Evolutionary conservation across 495 filamentous ascomycete species (phyloP).

Genomic region (Tetracladium setigerum): DNA sequence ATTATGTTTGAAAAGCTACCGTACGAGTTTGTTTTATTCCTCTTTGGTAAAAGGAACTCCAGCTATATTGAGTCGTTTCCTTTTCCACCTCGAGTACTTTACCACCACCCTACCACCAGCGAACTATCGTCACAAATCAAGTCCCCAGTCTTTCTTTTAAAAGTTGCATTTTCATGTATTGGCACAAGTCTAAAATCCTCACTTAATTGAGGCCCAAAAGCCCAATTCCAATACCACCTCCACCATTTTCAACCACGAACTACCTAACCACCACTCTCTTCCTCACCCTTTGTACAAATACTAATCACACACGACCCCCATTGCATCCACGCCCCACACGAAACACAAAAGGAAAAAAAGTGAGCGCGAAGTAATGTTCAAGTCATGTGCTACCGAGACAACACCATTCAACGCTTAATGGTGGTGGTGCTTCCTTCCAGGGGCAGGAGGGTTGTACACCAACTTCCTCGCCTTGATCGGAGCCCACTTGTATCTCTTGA

Average conservation of each 20-base stretch:
- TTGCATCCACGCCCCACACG: conserved; percentile 6
- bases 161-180: conserved; percentile 23
- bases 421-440: background rate
- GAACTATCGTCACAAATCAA: background rate
- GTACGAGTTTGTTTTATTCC: too few relatives aligned
- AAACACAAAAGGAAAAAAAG: conserved; percentile 1
- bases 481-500: conserved; percentile 99
- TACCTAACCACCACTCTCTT: conserved; percentile 15
- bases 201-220: too few relatives aligned
- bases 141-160: conserved; percentile 18
- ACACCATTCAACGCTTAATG: background rate
- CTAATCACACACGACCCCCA: conserved; percentile 19
- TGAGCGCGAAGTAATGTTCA: background rate
- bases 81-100: too few relatives aligned
- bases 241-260: background rate
- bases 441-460: conserved; percentile 29
- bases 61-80: too few relatives aligned
- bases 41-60: too few relatives aligned
- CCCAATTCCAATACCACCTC: too few relatives aligned
- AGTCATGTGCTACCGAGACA: background rate
- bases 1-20: too few relatives aligned
- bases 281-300: conserved; percentile 4
- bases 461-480: conserved; percentile 92
- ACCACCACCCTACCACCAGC: too few relatives aligned
- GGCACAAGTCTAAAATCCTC: conserved; percentile 13